Evolutionary conservation across 129 eudicot genomes (phyloP), one percentile per base, ranked within the genome.

Genomic region (Cynara cardunculus): DNA sequence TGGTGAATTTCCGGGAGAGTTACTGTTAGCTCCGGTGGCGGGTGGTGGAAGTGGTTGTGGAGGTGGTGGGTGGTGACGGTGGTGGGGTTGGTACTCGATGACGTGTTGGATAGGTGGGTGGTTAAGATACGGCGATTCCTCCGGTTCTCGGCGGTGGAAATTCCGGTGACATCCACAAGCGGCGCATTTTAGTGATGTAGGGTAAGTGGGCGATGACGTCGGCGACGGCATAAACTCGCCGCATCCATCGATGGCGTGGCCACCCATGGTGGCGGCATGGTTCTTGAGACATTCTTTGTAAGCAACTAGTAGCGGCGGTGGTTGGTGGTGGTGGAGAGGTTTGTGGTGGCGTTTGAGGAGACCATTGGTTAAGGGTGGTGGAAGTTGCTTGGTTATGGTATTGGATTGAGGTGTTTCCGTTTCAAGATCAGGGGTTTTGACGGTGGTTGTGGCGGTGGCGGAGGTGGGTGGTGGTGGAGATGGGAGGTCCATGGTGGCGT

Each of bases 101-200:
- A 84, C 49, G 76, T 46, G 85, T 77, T 59, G 89, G 73, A 69
- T 67, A 18, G 87, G 89, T 28, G 84, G 44, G 49, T n/a, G 85
- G 82, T 74, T 53, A 10, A 77, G 73, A 16, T 44, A 75, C 27
- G 31, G 78, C 0, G 81, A 82, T 1, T 90, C 93, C 2, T 92
- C 97, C 0, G 91, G 91, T 10, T 90, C 97, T 18, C 98, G 98
- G 86, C 98, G 98, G 92, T 94, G 98, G 90, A 94, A 94, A 76
- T 94, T 94, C 56, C 98, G 95, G 97, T 94, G 98, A 84, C 87
- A 84, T 16, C 87, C 87, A 4, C 87, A 84, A 0, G 87, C 87
- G 41, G 87, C 87, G 76, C 87, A 84, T 78, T 84, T 84, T 78
- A 84, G 83, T 6, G 80, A 84, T n/a, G 87, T 72, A 22, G 87